Conservation (phyloP, 2,329 filamentous ascomycete species). For the Alternaria arbusti region DNA sequence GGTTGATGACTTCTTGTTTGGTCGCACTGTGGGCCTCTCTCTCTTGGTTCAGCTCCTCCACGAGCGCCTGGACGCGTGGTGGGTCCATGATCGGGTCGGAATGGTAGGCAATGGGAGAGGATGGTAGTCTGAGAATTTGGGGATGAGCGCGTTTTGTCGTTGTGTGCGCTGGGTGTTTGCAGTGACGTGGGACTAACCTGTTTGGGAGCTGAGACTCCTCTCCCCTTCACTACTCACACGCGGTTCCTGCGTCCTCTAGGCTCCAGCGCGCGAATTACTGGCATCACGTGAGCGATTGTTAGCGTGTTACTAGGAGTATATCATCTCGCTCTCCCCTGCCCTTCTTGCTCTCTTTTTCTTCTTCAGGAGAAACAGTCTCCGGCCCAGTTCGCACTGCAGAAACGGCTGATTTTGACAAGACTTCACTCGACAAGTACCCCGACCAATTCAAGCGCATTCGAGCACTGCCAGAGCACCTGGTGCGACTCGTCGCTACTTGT, state of each 20-base stretch:
- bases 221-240: background rate
- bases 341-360: background rate
- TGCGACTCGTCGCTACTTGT: background rate
- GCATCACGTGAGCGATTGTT: background rate
- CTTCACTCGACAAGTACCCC: background rate
- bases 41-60: background rate
- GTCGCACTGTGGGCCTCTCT: background rate
- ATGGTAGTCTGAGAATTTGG: background rate
- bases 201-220: background rate
- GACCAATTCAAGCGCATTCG: background rate
- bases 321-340: background rate
- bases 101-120: too few relatives aligned
- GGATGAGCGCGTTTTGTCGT: background rate
- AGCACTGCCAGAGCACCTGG: background rate
- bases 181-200: background rate
- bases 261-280: background rate
- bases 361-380: background rate
- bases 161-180: background rate
- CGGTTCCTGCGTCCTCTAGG: background rate
- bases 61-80: too few relatives aligned
- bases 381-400: background rate
- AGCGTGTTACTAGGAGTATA: background rate
- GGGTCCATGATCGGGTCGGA: too few relatives aligned
- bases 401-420: background rate
- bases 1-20: background rate